These are phyloP conservation scores for Geotrichum reessii DNA, from an alignment of 1,139 yeast species.

Conservation along the genomic window DNA sequence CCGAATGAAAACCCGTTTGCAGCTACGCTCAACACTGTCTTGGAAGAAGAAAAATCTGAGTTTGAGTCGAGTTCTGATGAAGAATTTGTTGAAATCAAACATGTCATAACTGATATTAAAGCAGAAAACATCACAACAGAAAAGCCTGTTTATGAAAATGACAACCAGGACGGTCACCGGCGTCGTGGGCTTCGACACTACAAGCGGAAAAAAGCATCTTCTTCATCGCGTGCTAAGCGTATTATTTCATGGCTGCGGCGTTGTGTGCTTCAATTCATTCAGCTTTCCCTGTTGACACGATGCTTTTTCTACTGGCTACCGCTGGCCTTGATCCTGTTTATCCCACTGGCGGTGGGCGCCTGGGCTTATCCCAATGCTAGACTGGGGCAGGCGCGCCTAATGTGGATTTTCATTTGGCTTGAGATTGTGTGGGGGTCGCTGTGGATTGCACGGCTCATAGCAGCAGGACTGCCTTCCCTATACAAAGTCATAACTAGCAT, in stretches of 20 bases:
- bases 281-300: slow-evolving; percentile 1
- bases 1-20: not conserved
- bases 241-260: not conserved
- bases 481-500: slow-evolving; percentile 31
- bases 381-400: slow-evolving; percentile 35
- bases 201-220: not conserved
- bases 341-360: slow-evolving; percentile 39
- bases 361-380: slow-evolving; percentile 31
- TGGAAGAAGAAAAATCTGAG: not conserved
- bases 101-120: not conserved
- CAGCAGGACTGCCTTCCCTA: slow-evolving; percentile 34
- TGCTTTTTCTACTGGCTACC: slow-evolving; percentile 37
- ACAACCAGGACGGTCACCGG: not conserved
- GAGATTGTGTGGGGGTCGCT: slow-evolving; percentile 39
- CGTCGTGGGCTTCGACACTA: not conserved
- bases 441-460: slow-evolving; percentile 33
- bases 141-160: too few relatives aligned
- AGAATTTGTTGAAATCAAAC: not conserved
- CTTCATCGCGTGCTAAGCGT: not conserved
- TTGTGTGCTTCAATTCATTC: not conserved
- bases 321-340: slow-evolving; percentile 36
- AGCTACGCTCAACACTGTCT: not conserved
- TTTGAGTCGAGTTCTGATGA: not conserved
- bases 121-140: not conserved
- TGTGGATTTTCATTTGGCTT: slow-evolving; percentile 40